A percentile compares a stretch with the other conserved stretches of the same genome.
These are phyloP conservation scores for Euclidium syriacum DNA, from an alignment of 345 rosid species.

Conservation along the genomic window DNA sequence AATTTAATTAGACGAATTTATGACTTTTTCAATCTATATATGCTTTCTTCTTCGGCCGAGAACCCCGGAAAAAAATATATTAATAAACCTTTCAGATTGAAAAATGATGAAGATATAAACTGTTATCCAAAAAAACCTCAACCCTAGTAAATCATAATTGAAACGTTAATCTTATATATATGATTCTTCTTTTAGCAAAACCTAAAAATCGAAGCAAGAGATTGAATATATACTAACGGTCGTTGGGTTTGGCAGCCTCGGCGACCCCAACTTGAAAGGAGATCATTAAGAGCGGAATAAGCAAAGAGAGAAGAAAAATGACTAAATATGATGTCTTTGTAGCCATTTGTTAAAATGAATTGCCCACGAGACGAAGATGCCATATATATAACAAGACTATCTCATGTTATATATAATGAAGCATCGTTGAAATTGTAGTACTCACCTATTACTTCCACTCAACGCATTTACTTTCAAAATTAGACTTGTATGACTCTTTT, in stretches of 20 bases:
- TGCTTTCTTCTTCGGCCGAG: too few species aligned
- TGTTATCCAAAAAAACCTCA: background rate
- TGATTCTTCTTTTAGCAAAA: background rate
- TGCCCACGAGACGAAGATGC: background rate
- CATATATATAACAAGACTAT: background rate
- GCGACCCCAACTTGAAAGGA: constrained; percentile 15
- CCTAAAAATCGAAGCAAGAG: background rate
- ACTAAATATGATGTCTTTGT: background rate
- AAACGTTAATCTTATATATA: background rate
- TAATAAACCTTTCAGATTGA: background rate
- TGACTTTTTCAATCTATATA: too few species aligned
- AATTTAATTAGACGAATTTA: too few species aligned
- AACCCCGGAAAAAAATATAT: too few species aligned
- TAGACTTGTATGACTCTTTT: background rate
- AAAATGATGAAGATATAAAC: background rate
- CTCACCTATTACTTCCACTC: constrained; percentile 20
- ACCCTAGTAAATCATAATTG: background rate
- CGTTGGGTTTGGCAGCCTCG: constrained; percentile 2
- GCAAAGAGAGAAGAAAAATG: constrained; percentile 13
- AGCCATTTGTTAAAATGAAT: constrained; percentile 10
- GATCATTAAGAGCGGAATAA: constrained; percentile 14
- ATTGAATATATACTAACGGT: constrained; percentile 19
- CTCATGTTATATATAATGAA: constrained; percentile 2
- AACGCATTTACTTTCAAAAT: background rate
- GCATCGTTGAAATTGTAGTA: constrained; percentile 4